These are phyloP conservation scores for Spathaspora sp. DNA, from an alignment of 1,139 yeast species.

Conservation along the genomic window DNA sequence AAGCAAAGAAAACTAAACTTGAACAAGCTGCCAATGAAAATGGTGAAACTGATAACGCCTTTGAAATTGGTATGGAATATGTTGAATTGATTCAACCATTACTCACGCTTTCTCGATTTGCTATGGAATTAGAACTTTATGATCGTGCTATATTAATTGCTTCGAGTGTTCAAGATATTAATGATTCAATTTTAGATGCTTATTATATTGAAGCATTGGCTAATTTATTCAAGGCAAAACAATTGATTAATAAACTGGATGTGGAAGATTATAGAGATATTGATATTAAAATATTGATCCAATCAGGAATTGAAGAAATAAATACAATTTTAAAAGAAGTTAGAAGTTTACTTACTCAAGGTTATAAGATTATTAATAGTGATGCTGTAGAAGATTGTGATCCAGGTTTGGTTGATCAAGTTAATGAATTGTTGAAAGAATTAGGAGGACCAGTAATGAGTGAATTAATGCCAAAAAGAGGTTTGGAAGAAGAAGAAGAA, in stretches of 20 bases:
- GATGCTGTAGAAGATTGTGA: slow-evolving; percentile 50
- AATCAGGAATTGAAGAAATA: slow-evolving; percentile 28
- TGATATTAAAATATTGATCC: slow-evolving; percentile 32
- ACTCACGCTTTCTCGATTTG: slow-evolving; percentile 66
- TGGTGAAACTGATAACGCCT: slow-evolving; percentile 24
- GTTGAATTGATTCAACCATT: slow-evolving; percentile 68
- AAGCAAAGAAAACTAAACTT: slow-evolving; percentile 46
- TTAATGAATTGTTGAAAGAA: slow-evolving; percentile 47
- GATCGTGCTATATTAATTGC: slow-evolving; percentile 65
- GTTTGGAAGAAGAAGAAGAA: slow-evolving; percentile 40
- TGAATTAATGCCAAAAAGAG: slow-evolving; percentile 44
- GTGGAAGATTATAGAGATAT: slow-evolving; percentile 50
- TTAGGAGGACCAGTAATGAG: slow-evolving; percentile 60
- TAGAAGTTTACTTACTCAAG: slow-evolving; percentile 55
- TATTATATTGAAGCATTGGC: slow-evolving; percentile 83
- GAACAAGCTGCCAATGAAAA: slow-evolving; percentile 43
- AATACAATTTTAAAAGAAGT: slow-evolving; percentile 42
- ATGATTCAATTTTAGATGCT: slow-evolving; percentile 79
- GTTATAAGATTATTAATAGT: slow-evolving; percentile 48
- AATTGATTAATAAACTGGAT: slow-evolving; percentile 16
- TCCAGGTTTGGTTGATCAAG: slow-evolving; percentile 54
- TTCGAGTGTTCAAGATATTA: slow-evolving; percentile 64
- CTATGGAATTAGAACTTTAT: slow-evolving; percentile 73
- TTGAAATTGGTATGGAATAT: slow-evolving; percentile 50
- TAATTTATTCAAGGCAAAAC: slow-evolving; percentile 57